These are phyloP conservation scores for Mollisiaceae sp. DNA, from an alignment of 2,329 filamentous ascomycete species.

Conservation along the genomic window DNA sequence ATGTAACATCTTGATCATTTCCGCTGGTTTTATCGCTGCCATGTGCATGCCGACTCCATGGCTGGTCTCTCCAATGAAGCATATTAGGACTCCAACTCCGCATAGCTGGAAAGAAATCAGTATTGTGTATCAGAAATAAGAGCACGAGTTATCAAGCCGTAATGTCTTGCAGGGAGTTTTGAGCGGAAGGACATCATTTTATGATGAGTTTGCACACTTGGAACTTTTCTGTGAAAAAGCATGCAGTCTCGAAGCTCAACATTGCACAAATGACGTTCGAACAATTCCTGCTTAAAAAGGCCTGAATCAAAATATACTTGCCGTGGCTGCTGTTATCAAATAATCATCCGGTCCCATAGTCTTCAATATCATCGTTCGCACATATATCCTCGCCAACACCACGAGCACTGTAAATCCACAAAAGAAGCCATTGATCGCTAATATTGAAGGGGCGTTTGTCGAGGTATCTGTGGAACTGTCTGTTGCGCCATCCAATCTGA, in stretches of 20 bases:
- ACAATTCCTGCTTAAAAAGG: neutral
- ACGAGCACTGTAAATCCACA: constrained; percentile 44
- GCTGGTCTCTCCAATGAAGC: constrained; percentile 45
- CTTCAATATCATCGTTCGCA: constrained; percentile 50
- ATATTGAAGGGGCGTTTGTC: constrained; percentile 45
- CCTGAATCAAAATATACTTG: constrained; percentile 36
- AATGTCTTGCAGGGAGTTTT: neutral
- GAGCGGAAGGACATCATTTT: neutral
- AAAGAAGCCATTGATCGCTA: constrained; percentile 47
- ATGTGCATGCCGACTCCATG: constrained; percentile 52
- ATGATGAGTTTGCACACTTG: neutral
- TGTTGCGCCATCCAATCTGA: constrained; percentile 3
- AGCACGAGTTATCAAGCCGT: neutral
- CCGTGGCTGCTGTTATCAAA: constrained; percentile 49
- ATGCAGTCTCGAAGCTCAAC: too few species aligned
- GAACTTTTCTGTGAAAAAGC: neutral
- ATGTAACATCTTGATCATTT: constrained; percentile 44
- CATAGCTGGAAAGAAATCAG: constrained; percentile 16
- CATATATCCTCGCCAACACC: constrained; percentile 49
- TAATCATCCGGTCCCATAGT: constrained; percentile 54
- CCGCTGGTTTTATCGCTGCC: constrained; percentile 40
- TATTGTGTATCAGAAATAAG: neutral
- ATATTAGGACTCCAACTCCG: constrained; percentile 24
- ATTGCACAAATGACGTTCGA: neutral
- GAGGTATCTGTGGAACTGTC: constrained; percentile 30